Evolutionary conservation across 768 basidiomycete genomes (phyloP), one percentile per base, ranked within the genome.

Genomic region (Amylocystis lapponica): DNA sequence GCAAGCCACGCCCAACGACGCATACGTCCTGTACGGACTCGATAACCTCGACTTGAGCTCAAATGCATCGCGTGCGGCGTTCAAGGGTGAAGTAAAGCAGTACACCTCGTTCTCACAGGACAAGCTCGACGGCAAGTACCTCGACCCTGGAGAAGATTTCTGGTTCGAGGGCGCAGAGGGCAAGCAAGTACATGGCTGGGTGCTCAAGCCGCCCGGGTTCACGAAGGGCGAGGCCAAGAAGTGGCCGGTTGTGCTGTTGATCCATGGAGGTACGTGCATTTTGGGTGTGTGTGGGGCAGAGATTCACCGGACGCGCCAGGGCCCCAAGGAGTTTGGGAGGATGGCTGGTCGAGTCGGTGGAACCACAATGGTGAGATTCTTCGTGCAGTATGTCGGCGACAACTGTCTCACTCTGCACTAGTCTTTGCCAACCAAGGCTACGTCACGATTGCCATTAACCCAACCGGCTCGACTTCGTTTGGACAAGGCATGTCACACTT

Each of bases 401-500:
- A 11, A 16, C 17, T 1, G 11, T 31, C 21, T 26, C 7, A 14
- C 5, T 27, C 1, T 20, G 36, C 2, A 36, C 6, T 30, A 58
- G 56, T 53, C 8, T 94, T 90, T 53, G 79, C 90, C 10, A 78
- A 81, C 54, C 86, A 90, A 58, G 92, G 95, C 0, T 99, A 97
- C 64, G 82, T 95, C 53, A 77, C 80, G 10, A 73, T 96, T 30
- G 72, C 83, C 23, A 83, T 96, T 54, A 97, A 98, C 59, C 95
- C 95, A 2, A 95, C 93, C 0, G 95, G 95, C 8, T 88, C 85
- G 22, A 97, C 95, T 3, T 83, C 88, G 0, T 96, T 93, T 53
- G 93, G 92, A 3, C 92, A 95, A 75, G 72, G 87, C 14, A 22
- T 31, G 4, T 27, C 6, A 23, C 6, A 14, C 6, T 8, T 33